Percentiles rank a stretch among this genome's conserved stretches.
Conservation (phyloP, 2,329 filamentous ascomycete genomes). For the Exophiala sp. region DNA sequence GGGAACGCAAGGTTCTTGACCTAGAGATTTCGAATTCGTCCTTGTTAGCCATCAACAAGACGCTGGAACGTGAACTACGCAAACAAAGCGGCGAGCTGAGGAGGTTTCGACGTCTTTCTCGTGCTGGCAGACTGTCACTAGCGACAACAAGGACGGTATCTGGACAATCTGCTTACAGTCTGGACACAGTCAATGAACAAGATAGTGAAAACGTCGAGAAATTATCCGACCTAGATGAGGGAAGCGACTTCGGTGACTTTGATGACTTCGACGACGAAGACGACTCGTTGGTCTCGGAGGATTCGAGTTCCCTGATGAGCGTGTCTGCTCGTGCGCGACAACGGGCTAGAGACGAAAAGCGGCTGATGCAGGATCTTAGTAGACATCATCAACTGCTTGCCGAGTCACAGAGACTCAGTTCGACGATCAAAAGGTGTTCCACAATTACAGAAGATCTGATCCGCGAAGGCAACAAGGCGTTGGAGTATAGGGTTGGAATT, state of each 20-base stretch:
- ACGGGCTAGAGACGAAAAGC: constrained; percentile 72
- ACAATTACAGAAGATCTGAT: constrained; percentile 89
- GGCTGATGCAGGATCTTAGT: constrained; percentile 77
- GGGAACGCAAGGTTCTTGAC: constrained; percentile 92
- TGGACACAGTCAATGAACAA: constrained; percentile 46
- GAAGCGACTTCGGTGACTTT: constrained; percentile 22
- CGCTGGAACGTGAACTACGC: constrained; percentile 82
- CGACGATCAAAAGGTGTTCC: constrained; percentile 84
- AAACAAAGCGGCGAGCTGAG: constrained; percentile 88
- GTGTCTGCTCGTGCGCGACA: constrained; percentile 46
- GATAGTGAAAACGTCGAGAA: constrained; percentile 34
- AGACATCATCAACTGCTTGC: constrained; percentile 86
- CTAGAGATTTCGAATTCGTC: constrained; percentile 96
- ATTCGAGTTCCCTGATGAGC: constrained; percentile 32
- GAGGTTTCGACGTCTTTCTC: constrained; percentile 78
- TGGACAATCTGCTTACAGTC: constrained; percentile 42
- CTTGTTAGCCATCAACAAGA: constrained; percentile 89
- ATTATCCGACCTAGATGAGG: constrained; percentile 35
- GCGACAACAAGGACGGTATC: constrained; percentile 39
- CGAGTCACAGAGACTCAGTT: constrained; percentile 92
- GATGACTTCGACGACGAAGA: constrained; percentile 35
- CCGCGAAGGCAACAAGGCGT: constrained; percentile 78
- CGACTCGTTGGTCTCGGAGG: constrained; percentile 32
- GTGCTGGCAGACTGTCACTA: constrained; percentile 70
- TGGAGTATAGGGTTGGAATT: constrained; percentile 74